Evolutionary conservation across 345 rosid species (phyloP), one percentile per base, ranked within the genome.

Genomic region (Hypericum androsaemum): DNA sequence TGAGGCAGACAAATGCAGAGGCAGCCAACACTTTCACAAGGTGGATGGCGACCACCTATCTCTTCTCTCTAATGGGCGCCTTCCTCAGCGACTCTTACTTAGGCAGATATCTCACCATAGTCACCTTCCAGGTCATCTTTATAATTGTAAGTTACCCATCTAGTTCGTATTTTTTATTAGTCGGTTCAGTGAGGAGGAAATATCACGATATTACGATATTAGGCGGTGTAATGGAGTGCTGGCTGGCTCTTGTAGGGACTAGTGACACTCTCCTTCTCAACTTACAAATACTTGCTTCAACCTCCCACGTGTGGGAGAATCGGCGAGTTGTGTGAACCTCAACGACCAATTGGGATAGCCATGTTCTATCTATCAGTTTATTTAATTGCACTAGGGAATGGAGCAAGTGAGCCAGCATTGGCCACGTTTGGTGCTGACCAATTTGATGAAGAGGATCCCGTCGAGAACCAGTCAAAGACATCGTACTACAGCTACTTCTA

Each of bases 361-460:
- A 47, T 66, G 5, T 71, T 61, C 42, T 71, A 71, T 28, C 11
- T 62, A 9, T 64, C 71, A 13, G 61, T 66, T 8, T 66, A 66
- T 42, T 47, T 71, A 2, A 66, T 66, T 14, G 71, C 71, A 0
- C 12, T 71, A 11, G 75, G 75, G 11, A 61, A 49, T 40, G 75
- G 65, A 41, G 64, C 62, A 1, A 47, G 67, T n/a, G 65, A 62
- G 10, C 68, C 75, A 39, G 64, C 65, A 13, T 56, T 71, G 8
- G 71, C 71, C 35, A 46, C 68, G 46, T 62, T 70, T 12, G 70
- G 74, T 14, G 72, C 72, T n/a, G 70, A 75, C 67, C 77, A 75
- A 37, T 71, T 75, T 22, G 75, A 76, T 2, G 68, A 68, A 45
- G 77, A 76, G 37, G 71, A 72, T 44, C 57, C 62, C 1, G 13